These are phyloP conservation scores for Penicillium sp. DNA, from an alignment of 2,329 filamentous ascomycete species.

Conservation along the genomic window DNA sequence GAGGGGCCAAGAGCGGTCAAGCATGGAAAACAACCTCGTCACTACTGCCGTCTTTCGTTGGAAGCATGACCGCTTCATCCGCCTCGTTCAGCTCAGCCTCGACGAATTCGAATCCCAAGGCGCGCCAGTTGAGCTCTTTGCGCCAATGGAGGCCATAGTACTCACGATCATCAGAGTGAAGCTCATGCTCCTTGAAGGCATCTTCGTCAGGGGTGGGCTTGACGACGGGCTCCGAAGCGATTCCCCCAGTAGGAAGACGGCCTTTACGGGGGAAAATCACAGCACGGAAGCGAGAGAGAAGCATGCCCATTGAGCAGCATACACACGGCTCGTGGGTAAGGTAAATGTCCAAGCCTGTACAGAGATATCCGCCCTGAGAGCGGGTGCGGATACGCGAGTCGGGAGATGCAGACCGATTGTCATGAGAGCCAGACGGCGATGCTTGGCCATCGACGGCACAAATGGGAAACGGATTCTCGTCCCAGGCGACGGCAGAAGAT, in stretches of 20 bases:
- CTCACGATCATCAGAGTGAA: constrained; percentile 14
- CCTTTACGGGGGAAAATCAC: constrained; percentile 61
- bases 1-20: constrained; percentile 2
- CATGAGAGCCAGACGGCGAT: neutral
- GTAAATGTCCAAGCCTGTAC: constrained; percentile 88
- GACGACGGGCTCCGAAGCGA: constrained; percentile 62
- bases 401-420: neutral
- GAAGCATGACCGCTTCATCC: neutral
- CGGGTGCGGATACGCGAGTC: constrained; percentile 63
- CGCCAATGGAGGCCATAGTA: constrained; percentile 60
- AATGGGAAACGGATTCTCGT: neutral
- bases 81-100: constrained; percentile 22
- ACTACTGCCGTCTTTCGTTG: constrained; percentile 1
- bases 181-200: constrained; percentile 13
- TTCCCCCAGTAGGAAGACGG: constrained; percentile 75
- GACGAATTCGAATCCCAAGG: constrained; percentile 44
- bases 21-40: constrained; percentile 18
- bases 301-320: constrained; percentile 93
- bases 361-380: constrained; percentile 82
- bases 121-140: constrained; percentile 49
- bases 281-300: constrained; percentile 86
- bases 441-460: neutral
- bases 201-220: constrained; percentile 9
- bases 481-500: constrained; percentile 3
- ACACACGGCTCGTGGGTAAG: constrained; percentile 93